phyloP scores from a whole-genome alignment of 495 filamentous ascomycete species.

The Mytilinidion resinicola region DNA sequence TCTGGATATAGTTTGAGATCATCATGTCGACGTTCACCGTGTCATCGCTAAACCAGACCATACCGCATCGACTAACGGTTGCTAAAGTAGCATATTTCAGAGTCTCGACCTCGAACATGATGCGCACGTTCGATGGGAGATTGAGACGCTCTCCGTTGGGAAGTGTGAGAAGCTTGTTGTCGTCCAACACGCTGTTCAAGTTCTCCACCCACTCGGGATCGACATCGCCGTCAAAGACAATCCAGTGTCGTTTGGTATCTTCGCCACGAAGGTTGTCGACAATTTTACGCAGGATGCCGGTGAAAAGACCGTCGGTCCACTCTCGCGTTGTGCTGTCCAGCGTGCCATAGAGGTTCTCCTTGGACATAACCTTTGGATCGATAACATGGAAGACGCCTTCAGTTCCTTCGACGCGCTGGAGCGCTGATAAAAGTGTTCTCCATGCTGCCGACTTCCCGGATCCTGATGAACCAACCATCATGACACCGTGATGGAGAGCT shows the following conservation, averaged over 20 bases:
- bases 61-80: conserved; percentile 97
- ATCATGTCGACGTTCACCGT: conserved; percentile 91
- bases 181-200: conserved; percentile 96
- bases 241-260: conserved; percentile 95
- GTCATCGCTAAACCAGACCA: conserved; percentile 99
- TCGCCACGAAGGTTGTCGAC: conserved; percentile 98
- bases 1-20: conserved; percentile 81
- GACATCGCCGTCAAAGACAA: conserved; percentile 97
- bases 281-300: conserved; percentile 94
- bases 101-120: conserved; percentile 99
- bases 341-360: conserved; percentile 91
- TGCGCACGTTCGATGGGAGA: conserved; percentile 86
- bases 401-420: conserved; percentile 82
- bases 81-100: conserved; percentile 95
- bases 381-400: conserved; percentile 97
- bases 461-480: conserved; percentile 98
- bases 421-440: conserved; percentile 86
- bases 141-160: conserved; percentile 97
- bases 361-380: conserved; percentile 99
- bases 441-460: conserved; percentile 92
- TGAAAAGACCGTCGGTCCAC: conserved; percentile 98
- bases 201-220: conserved; percentile 99
- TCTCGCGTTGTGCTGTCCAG: conserved; percentile 94
- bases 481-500: conserved; percentile 95
- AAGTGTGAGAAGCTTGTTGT: conserved; percentile 94